Conservation (phyloP, 257 asterid species). For the Paulownia fortunei region DNA sequence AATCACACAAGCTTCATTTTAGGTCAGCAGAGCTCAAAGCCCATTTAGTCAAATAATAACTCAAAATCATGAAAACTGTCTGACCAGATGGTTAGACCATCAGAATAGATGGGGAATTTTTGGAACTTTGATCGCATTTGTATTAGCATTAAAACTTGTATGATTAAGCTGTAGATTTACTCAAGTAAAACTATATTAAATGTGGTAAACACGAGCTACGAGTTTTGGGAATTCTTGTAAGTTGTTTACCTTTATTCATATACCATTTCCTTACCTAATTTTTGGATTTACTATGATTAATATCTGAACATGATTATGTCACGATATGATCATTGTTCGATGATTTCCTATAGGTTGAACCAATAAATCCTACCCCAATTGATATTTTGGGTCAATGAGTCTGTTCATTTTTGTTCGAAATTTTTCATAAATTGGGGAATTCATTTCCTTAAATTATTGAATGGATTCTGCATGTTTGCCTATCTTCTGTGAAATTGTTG, state of each 20-base stretch:
- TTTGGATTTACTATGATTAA: too few relatives aligned
- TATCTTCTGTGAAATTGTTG: background rate
- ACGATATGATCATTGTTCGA: too few relatives aligned
- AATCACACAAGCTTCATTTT: background rate
- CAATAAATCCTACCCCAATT: background rate
- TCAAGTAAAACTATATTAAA: background rate
- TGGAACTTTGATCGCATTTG: too few relatives aligned
- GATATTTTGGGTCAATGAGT: background rate
- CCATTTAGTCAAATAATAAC: background rate
- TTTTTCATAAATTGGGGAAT: too few relatives aligned
- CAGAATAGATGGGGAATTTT: background rate
- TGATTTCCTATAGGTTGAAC: background rate
- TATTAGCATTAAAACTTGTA: background rate
- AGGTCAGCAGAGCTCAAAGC: background rate
- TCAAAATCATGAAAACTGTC: background rate
- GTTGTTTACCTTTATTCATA: background rate
- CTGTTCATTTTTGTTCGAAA: too few relatives aligned
- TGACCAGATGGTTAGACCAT: background rate
- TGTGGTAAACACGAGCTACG: background rate
- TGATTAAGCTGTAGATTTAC: background rate
- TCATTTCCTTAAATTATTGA: too few relatives aligned
- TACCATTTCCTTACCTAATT: background rate
- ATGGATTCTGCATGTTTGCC: background rate
- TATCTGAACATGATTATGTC: too few relatives aligned
- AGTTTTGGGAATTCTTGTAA: background rate